phyloP scores from a whole-genome alignment of 805 yeast genomes.

The Wickerhamiella parazyma region DNA sequence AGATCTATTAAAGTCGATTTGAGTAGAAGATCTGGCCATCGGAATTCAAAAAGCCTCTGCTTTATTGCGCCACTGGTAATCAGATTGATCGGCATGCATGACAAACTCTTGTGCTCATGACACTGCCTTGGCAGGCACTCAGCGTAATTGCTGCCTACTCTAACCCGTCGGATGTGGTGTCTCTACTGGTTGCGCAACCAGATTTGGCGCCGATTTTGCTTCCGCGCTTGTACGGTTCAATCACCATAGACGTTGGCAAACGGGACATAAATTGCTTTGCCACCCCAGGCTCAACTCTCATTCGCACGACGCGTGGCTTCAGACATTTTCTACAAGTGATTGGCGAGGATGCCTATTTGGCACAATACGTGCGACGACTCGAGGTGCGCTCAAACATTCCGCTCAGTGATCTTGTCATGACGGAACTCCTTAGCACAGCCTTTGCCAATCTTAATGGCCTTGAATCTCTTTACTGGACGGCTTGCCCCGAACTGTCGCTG shows the following conservation, averaged over 20 bases:
- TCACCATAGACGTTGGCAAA: conserved; percentile 24
- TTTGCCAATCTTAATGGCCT: conserved; percentile 18
- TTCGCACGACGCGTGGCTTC: conserved; percentile 25
- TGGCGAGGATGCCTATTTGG: conserved; percentile 10
- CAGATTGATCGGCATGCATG: background rate
- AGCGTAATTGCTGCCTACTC: conserved; percentile 20
- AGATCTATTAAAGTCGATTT: background rate
- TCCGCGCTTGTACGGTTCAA: conserved; percentile 21
- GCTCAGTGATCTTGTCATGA: conserved; percentile 21
- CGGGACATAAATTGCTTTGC: conserved; percentile 14
- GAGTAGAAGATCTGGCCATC: background rate
- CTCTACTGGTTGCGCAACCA: conserved; percentile 21
- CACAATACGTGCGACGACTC: conserved; percentile 15
- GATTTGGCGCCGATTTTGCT: conserved; percentile 16
- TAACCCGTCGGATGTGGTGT: conserved; percentile 24
- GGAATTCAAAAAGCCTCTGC: background rate
- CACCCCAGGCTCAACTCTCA: conserved; percentile 15
- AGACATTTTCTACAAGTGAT: conserved; percentile 21
- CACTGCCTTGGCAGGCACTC: conserved; percentile 22
- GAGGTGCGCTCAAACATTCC: conserved; percentile 16
- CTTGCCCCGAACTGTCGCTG: conserved; percentile 24
- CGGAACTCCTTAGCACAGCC: conserved; percentile 13
- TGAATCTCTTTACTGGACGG: conserved; percentile 23
- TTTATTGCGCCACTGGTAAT: background rate
- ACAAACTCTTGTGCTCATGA: background rate